Evolutionary conservation across 176 grass and related monocot genomes (phyloP).

Genomic region (Rhipidocladum racemiflorum): DNA sequence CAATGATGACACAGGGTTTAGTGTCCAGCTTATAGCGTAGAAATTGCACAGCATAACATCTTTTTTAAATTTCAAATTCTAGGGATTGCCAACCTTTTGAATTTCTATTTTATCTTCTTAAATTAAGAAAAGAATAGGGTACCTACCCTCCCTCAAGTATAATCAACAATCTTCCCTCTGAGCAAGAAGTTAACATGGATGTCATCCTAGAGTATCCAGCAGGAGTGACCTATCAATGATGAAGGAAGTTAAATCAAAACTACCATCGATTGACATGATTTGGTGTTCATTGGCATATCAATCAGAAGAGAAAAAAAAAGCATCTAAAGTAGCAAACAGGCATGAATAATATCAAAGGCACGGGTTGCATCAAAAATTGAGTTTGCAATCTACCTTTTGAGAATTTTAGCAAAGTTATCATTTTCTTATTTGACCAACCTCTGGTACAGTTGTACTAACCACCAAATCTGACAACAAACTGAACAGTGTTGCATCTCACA

Average conservation of each 20-base stretch:
- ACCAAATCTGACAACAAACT: conserved; percentile 20
- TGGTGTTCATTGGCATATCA: conserved; percentile 12
- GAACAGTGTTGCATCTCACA: conserved; percentile 9
- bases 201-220: conserved; percentile 83
- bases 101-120: not conserved
- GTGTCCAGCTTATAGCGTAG: not conserved
- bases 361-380: not conserved
- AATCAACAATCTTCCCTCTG: conserved; percentile 80
- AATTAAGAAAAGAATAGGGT: conserved; percentile 10
- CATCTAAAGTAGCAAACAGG: conserved; percentile 5
- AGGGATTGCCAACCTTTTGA: not conserved
- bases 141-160: conserved; percentile 95
- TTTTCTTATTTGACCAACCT: conserved; percentile 5
- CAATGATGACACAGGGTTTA: not conserved
- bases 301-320: conserved; percentile 21
- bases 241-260: conserved; percentile 30
- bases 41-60: not conserved
- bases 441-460: not conserved
- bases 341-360: not conserved
- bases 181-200: conserved; percentile 61
- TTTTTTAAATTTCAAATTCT: conserved; percentile 13
- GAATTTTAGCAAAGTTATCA: not conserved
- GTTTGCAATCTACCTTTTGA: not conserved
- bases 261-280: conserved; percentile 1
- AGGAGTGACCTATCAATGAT: conserved; percentile 73